A percentile compares a stretch with the other conserved stretches of the same genome.
phyloP scores from a whole-genome alignment of 2,329 filamentous ascomycete species.

The Colletotrichum echinochloae region DNA sequence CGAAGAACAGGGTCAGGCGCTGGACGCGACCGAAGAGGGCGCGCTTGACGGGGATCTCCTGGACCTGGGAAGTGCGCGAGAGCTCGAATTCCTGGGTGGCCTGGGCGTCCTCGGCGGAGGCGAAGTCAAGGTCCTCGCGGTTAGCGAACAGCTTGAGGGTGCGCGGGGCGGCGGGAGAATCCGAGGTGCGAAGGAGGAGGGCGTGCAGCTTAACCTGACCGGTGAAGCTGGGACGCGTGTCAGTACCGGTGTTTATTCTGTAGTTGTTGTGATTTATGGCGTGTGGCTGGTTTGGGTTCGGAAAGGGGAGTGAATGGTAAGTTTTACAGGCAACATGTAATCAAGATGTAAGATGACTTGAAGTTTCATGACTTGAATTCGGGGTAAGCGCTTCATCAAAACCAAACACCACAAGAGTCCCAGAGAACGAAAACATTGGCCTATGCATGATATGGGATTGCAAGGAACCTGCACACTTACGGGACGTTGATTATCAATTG shows the following conservation, averaged over 20 bases:
- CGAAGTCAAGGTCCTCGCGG: conserved; percentile 87
- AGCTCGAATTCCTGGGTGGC: conserved; percentile 84
- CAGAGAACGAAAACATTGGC: neutral
- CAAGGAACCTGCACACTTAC: conserved; percentile 63
- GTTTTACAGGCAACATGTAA: neutral
- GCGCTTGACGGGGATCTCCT: conserved; percentile 90
- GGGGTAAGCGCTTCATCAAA: neutral
- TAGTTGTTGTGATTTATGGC: neutral
- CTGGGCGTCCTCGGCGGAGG: conserved; percentile 73
- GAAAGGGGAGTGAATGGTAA: neutral
- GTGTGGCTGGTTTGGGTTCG: neutral
- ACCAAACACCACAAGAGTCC: neutral
- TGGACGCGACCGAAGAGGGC: conserved; percentile 90
- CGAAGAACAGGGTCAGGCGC: conserved; percentile 85
- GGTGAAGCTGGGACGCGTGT: conserved; percentile 74
- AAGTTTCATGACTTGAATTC: neutral
- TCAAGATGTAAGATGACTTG: neutral
- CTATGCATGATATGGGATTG: neutral
- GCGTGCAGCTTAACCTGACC: conserved; percentile 94
- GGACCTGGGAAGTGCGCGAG: conserved; percentile 81
- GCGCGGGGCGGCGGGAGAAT: conserved; percentile 76
- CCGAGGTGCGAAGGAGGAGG: conserved; percentile 84
- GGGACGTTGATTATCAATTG: conserved; percentile 94
- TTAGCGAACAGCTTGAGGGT: conserved; percentile 92
- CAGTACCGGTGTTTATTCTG: neutral